Conservation (phyloP, 352 stramenopile species). For the Phytopythium oedochilum region DNA sequence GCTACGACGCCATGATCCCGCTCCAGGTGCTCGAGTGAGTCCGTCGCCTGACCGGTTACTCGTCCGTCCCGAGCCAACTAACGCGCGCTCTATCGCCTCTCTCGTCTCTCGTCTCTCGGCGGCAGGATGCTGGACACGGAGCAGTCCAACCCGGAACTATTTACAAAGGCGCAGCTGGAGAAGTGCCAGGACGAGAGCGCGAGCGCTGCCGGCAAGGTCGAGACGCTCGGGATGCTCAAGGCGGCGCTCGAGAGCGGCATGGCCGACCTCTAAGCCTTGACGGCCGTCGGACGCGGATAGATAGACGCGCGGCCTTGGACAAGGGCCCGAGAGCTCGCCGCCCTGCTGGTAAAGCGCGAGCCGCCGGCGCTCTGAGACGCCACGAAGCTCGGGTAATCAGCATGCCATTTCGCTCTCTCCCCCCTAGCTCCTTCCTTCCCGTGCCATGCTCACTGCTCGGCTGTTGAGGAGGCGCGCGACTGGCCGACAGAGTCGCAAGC, state of each 20-base stretch:
- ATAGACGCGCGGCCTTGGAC: not conserved
- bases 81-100: not conserved
- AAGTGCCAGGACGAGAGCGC: conserved; percentile 56
- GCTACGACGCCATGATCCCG: conserved; percentile 57
- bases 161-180: conserved; percentile 59
- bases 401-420: no score
- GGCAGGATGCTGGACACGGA: conserved; percentile 47
- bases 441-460: no score
- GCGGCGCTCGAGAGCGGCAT: conserved; percentile 36
- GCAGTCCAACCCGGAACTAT: conserved; percentile 63
- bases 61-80: not conserved
- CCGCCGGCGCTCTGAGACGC: no score
- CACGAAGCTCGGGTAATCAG: no score
- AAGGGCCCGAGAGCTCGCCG: no score
- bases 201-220: conserved; percentile 32
- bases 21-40: conserved; percentile 56
- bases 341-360: no score
- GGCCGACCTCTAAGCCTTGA: conserved; percentile 13
- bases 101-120: no score
- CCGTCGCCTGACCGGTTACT: not conserved
- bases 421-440: no score
- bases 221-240: conserved; percentile 55
- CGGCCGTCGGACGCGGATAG: not conserved
- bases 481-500: no score
- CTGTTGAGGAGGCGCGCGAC: no score